Base-by-base conservation (phyloP, 371 early-diverging fungal species). In the Lichtheimia ornata region DNA sequence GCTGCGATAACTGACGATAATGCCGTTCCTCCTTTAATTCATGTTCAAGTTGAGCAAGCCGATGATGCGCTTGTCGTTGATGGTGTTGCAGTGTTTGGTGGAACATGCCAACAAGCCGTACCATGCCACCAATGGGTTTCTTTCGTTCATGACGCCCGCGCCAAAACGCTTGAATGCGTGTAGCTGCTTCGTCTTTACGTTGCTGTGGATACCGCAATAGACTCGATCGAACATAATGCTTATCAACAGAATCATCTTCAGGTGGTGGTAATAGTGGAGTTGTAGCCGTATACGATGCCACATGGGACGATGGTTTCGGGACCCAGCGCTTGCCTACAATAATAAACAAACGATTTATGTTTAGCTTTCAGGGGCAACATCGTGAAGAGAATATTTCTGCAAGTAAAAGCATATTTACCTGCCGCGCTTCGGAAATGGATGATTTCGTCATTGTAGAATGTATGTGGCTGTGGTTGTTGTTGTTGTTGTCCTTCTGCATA, bases 341-440 rank as follows among this genome's bases (percentile, higher is more conserved):
- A 28, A 28, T 35, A 35, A 35, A 35, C 35, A 35, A 35, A 35
- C 11, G 35, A 11, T 35, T 35, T 35, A 11, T 35, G 35, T 35
- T 35, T 35, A 35, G 35, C 35, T 35, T 35, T 35, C 35, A 35
- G 35, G 35, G 35, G 35, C 35, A 28, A 1, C 35, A 35, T 35
- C 35, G 11, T 35, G 6, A 35, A 35, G 22, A 9, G 35, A 11
- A 2, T 35, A 35, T 35, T 35, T 35, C 35, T 35, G 35, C 35
- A 35, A 35, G 35, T 9, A 35, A 35, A 35, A 35, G 35, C 15
- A 53, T 17, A 15, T 35, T 58, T 68, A 56, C 76, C 76, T 43
- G 73, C 71, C 44, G 70, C 71, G 41, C 73, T 73, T 54, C 66
- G 66, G 58, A 76, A 72, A 20, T 72, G 68, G 43, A 76, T 70